Conservation (phyloP, 805 yeast genomes). For the Ogataea haglerorum region DNA sequence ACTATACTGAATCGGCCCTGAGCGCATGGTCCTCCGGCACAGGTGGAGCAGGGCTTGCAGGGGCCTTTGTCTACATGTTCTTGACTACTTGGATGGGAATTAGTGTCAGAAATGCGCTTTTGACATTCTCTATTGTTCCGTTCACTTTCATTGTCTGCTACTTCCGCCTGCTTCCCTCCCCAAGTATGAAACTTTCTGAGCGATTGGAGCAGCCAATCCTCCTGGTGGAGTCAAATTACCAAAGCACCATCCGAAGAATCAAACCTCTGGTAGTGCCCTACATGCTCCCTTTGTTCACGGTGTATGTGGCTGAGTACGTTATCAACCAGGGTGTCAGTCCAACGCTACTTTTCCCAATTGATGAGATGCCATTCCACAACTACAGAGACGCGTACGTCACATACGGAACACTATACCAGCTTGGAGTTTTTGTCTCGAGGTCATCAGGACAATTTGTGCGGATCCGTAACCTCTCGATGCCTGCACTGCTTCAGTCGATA, state of each 20-base stretch:
- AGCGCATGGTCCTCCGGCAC: conserved; percentile 94
- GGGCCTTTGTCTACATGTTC: conserved; percentile 68
- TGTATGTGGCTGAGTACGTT: conserved; percentile 80
- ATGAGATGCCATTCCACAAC: conserved; percentile 61
- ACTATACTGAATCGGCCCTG: conserved; percentile 53
- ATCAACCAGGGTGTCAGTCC: conserved; percentile 94
- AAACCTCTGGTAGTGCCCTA: conserved; percentile 54
- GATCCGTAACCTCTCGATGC: conserved; percentile 52
- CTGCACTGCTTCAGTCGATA: conserved; percentile 62
- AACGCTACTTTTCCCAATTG: conserved; percentile 74
- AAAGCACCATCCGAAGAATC: conserved; percentile 32
- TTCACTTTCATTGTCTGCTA: conserved; percentile 27
- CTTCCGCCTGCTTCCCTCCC: conserved; percentile 27
- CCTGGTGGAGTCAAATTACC: conserved; percentile 19
- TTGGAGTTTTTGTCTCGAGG: conserved; percentile 90
- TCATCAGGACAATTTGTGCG: conserved; percentile 72
- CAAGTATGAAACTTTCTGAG: neutral
- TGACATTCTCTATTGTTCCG: conserved; percentile 48
- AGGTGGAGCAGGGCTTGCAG: conserved; percentile 91
- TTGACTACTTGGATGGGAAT: conserved; percentile 67
- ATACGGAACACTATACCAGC: conserved; percentile 84
- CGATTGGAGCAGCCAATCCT: neutral
- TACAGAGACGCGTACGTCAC: conserved; percentile 88
- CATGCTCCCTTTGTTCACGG: conserved; percentile 81
- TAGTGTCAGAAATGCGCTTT: conserved; percentile 50